Evolutionary conservation across 768 basidiomycete genomes (phyloP).

Genomic region (Boletales sp.): DNA sequence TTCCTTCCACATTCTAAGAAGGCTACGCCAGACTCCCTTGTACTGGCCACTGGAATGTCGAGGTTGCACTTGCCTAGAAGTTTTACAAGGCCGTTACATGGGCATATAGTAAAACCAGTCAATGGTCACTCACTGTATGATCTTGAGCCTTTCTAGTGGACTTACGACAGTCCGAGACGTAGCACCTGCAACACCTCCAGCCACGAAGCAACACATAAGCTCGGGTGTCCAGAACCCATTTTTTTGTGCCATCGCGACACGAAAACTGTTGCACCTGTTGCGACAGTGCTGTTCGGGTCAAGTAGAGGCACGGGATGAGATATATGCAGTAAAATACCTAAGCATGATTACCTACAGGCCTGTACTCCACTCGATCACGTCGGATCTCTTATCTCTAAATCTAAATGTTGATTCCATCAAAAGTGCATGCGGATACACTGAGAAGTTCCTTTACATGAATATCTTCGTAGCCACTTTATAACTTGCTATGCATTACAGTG

Average conservation of each 20-base stretch:
- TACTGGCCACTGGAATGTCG: slow-evolving; percentile 61
- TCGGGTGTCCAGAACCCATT: slow-evolving; percentile 30
- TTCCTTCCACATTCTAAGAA: slow-evolving; percentile 84
- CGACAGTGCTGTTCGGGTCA: slow-evolving; percentile 2
- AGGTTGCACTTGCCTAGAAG: slow-evolving; percentile 83
- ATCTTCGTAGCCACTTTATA: too few species aligned
- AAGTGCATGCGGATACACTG: too few species aligned
- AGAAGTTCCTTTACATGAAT: too few species aligned
- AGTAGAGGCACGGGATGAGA: neutral
- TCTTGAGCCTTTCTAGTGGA: slow-evolving; percentile 90
- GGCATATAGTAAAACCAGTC: neutral
- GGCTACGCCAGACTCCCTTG: slow-evolving; percentile 78
- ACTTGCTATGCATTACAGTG: too few species aligned
- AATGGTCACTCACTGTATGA: slow-evolving; percentile 74
- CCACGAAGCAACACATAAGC: slow-evolving; percentile 47
- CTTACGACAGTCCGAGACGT: slow-evolving; percentile 89
- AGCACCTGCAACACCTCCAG: slow-evolving; percentile 53
- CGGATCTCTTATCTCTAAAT: too few species aligned
- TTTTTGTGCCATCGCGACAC: slow-evolving; percentile 24
- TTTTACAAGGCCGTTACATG: slow-evolving; percentile 3
- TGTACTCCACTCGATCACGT: too few species aligned
- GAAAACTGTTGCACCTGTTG: slow-evolving; percentile 1
- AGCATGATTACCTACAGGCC: too few species aligned
- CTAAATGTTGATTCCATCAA: too few species aligned
- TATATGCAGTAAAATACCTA: too few species aligned